phyloP scores from a whole-genome alignment of 2,329 filamentous ascomycete genomes.

The Aspergillus ibericus region DNA sequence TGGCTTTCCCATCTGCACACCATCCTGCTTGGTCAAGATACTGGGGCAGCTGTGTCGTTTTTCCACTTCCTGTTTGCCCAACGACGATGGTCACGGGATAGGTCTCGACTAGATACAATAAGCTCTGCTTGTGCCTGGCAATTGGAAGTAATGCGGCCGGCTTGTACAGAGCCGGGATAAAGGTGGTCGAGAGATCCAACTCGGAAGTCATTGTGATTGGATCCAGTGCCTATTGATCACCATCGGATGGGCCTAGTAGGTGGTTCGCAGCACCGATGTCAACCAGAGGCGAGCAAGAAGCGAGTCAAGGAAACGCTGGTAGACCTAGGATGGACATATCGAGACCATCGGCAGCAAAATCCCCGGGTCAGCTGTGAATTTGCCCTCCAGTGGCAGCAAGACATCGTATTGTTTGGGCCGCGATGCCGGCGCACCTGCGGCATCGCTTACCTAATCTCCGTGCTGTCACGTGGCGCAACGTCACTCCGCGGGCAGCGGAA shows the following conservation, averaged over 20 bases:
- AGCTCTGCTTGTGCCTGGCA: conserved; percentile 71
- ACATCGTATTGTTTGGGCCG: background rate
- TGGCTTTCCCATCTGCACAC: conserved; percentile 77
- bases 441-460: background rate
- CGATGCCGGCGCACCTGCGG: background rate
- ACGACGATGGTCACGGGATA: conserved; percentile 83
- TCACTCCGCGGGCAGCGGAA: conserved; percentile 17
- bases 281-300: background rate
- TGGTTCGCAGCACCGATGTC: background rate
- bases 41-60: conserved; percentile 94
- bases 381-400: background rate
- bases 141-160: conserved; percentile 83
- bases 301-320: background rate
- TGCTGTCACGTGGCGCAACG: conserved; percentile 19
- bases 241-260: no score
- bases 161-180: conserved; percentile 83
- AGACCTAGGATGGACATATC: conserved; percentile 9
- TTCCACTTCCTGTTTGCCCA: conserved; percentile 91
- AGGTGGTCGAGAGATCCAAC: conserved; percentile 45
- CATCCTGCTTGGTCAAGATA: conserved; percentile 86
- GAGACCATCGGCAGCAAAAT: background rate
- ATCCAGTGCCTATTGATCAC: conserved; percentile 2
- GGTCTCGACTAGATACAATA: conserved; percentile 85
- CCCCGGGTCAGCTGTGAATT: background rate
- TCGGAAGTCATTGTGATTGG: conserved; percentile 42